Conservation (phyloP, 495 filamentous ascomycete species). For the Podospora conica region DNA sequence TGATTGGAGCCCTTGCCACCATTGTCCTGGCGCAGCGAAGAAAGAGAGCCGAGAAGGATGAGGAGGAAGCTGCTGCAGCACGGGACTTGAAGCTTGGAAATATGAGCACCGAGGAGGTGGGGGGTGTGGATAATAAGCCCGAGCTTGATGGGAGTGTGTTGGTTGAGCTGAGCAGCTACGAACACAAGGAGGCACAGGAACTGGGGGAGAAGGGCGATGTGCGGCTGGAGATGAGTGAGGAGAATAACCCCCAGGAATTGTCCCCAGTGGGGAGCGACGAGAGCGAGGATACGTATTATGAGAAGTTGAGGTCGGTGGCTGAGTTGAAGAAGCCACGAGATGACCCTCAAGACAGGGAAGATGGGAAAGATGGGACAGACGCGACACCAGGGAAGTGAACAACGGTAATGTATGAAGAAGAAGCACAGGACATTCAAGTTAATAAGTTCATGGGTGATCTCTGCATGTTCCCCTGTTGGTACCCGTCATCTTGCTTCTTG, state of each 20-base stretch:
- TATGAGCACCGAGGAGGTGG: neutral
- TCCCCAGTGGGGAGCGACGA: neutral
- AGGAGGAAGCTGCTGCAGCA: neutral
- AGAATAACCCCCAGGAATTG: neutral
- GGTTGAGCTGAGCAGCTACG: neutral
- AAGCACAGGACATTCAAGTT: neutral
- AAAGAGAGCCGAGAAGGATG: neutral
- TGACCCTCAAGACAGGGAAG: neutral
- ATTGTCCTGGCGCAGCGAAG: neutral
- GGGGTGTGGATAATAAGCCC: neutral
- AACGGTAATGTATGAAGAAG: neutral
- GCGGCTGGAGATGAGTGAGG: neutral
- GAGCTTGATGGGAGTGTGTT: slow-evolving; percentile 1
- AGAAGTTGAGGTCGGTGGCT: neutral
- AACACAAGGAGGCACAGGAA: neutral
- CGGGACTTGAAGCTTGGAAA: neutral
- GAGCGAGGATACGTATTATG: neutral
- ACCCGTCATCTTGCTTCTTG: too few relatives aligned
- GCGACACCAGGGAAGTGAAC: too few relatives aligned
- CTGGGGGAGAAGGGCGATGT: neutral
- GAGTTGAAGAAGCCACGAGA: neutral
- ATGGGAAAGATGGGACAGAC: neutral
- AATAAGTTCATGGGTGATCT: neutral
- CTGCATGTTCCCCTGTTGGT: too few relatives aligned
- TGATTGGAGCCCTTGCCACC: neutral